phyloP scores from a whole-genome alignment of 352 stramenopile genomes.

The Globisporangium rhizosaccharum region DNA sequence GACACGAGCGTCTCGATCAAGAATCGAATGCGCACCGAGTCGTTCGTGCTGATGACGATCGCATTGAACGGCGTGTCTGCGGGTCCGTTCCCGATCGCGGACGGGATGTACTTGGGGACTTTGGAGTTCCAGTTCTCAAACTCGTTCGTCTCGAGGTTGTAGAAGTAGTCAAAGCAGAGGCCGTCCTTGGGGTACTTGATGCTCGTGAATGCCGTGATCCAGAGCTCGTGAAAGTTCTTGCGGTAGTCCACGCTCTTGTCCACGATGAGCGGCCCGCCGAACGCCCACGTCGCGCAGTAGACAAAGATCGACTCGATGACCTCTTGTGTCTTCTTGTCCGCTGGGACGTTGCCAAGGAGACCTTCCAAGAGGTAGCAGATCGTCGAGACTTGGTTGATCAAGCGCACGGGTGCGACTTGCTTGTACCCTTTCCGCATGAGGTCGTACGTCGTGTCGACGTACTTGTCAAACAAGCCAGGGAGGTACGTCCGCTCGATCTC shows the following conservation, averaged over 20 bases:
- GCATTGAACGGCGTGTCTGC: conserved; percentile 95
- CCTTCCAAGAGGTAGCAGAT: conserved; percentile 96
- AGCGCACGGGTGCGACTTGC: conserved; percentile 89
- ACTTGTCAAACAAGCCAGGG: conserved; percentile 94
- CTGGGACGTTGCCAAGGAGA: conserved; percentile 74
- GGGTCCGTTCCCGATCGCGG: conserved; percentile 89
- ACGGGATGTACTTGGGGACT: conserved; percentile 87
- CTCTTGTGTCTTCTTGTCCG: conserved; percentile 90
- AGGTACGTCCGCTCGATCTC: conserved; percentile 91
- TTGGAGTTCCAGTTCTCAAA: conserved; percentile 93
- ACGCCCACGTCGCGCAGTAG: conserved; percentile 95
- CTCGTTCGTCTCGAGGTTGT: conserved; percentile 89
- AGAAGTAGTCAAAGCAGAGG: conserved; percentile 97
- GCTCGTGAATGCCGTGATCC: conserved; percentile 71
- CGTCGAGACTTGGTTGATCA: conserved; percentile 96
- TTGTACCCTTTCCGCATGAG: conserved; percentile 95
- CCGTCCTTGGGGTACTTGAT: conserved; percentile 95
- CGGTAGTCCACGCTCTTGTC: conserved; percentile 90
- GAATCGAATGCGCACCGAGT: conserved; percentile 94
- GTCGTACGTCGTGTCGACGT: conserved; percentile 92
- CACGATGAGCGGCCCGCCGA: conserved; percentile 93
- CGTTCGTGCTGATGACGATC: conserved; percentile 95
- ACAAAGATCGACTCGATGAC: conserved; percentile 96
- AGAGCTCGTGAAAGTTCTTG: conserved; percentile 87
- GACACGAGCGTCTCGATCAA: conserved; percentile 93